Conservation (phyloP, 305 asterid genomes). For the Solanum chacoense region DNA sequence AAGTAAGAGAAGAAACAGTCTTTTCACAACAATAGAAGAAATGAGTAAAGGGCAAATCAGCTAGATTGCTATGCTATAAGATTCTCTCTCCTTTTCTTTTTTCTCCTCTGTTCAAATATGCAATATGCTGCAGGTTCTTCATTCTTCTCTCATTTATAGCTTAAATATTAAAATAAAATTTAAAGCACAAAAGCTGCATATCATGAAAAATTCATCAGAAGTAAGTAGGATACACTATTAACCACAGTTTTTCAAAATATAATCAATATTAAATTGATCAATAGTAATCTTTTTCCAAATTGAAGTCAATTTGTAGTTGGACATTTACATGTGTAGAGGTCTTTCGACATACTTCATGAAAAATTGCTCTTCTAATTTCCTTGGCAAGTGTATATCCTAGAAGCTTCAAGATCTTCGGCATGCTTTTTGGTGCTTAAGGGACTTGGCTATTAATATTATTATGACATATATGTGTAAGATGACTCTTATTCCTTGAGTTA, state of each 20-base stretch:
- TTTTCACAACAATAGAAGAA: neutral
- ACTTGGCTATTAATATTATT: neutral
- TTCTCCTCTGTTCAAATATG: neutral
- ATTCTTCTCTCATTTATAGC: neutral
- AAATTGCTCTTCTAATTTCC: neutral
- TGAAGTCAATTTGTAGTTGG: neutral
- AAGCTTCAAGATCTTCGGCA: neutral
- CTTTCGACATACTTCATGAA: neutral
- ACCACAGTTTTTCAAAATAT: neutral
- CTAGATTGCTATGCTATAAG: neutral
- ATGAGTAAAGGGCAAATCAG: neutral
- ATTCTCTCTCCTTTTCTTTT: neutral
- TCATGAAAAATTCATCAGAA: neutral
- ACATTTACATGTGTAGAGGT: neutral
- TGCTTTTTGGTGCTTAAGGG: neutral
- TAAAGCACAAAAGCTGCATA: neutral
- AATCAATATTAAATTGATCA: neutral
- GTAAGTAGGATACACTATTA: neutral
- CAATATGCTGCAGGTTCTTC: neutral
- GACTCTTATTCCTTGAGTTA: neutral
- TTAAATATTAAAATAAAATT: neutral
- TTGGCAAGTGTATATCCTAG: neutral
- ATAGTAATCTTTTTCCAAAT: neutral
- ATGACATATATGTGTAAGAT: neutral
- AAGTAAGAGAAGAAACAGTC: neutral